Conservation (phyloP, 2,329 filamentous ascomycete genomes). For the Neonectria coccinea region DNA sequence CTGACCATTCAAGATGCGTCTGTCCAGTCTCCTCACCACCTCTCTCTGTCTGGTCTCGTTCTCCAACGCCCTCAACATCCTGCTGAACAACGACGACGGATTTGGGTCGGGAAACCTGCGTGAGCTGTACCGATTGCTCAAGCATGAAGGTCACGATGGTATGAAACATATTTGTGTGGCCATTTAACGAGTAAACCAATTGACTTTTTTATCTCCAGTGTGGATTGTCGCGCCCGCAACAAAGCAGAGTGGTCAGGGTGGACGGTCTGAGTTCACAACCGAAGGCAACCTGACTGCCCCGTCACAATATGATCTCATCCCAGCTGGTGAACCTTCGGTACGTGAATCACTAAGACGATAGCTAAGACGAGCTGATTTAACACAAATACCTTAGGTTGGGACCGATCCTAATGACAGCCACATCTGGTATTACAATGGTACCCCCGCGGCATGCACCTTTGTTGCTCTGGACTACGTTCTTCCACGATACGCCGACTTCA, state of each 20-base stretch:
- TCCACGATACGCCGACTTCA: constrained; percentile 60
- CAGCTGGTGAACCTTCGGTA: constrained; percentile 46
- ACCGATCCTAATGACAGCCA: constrained; percentile 62
- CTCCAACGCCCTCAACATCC: constrained; percentile 44
- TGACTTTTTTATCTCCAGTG: constrained; percentile 23
- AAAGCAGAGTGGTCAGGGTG: constrained; percentile 48
- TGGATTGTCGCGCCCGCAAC: constrained; percentile 49
- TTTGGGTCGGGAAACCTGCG: constrained; percentile 48
- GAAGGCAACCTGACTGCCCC: constrained; percentile 45
- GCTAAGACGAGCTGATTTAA: neutral
- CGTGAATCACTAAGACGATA: neutral
- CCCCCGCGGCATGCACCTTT: constrained; percentile 66
- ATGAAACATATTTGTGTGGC: accelerated
- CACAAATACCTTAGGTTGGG: constrained; percentile 50
- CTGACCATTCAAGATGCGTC: constrained; percentile 36
- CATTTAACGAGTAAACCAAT: neutral
- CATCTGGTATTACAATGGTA: constrained; percentile 73
- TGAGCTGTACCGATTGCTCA: constrained; percentile 47
- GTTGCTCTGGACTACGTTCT: constrained; percentile 68
- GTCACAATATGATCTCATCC: constrained; percentile 46
- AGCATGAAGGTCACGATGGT: constrained; percentile 47
- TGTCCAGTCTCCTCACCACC: constrained; percentile 33
- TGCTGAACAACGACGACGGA: constrained; percentile 49
- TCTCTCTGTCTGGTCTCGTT: constrained; percentile 34
- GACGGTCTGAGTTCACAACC: constrained; percentile 44